Evolutionary conservation across 176 grass and related monocot genomes (phyloP).

Genomic region (Melocanna baccifera): DNA sequence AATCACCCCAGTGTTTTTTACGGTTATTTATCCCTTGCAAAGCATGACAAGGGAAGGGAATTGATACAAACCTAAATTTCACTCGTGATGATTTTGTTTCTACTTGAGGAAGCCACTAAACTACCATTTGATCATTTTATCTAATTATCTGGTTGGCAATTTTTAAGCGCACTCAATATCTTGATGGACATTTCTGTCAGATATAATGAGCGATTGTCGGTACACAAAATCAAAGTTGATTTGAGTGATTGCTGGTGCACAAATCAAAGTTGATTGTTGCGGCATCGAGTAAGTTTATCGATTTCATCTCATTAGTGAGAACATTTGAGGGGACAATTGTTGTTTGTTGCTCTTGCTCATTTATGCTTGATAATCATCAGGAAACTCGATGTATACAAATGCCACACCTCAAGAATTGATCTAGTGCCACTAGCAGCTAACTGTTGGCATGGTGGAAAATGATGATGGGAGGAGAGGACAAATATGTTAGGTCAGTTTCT

Average conservation of each 20-base stretch:
- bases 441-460: background rate
- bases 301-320: background rate
- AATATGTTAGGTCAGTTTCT: constrained; percentile 49
- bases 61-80: background rate
- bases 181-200: background rate
- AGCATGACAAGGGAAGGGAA: too few species aligned
- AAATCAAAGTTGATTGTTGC: background rate
- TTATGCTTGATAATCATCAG: constrained; percentile 5
- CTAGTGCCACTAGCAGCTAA: background rate
- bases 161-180: background rate
- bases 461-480: constrained; percentile 38
- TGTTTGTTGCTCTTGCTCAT: background rate
- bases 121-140: background rate
- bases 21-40: too few species aligned
- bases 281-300: background rate
- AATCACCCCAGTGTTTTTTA: background rate
- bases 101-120: background rate
- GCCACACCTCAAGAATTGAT: background rate
- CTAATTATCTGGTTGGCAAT: background rate
- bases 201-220: background rate
- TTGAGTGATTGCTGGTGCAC: background rate
- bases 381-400: background rate
- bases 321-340: background rate
- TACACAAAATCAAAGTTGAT: background rate
- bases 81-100: background rate